These are phyloP conservation scores for Sarocladium oryzae DNA, from an alignment of 2,329 filamentous ascomycete species.

Conservation along the genomic window DNA sequence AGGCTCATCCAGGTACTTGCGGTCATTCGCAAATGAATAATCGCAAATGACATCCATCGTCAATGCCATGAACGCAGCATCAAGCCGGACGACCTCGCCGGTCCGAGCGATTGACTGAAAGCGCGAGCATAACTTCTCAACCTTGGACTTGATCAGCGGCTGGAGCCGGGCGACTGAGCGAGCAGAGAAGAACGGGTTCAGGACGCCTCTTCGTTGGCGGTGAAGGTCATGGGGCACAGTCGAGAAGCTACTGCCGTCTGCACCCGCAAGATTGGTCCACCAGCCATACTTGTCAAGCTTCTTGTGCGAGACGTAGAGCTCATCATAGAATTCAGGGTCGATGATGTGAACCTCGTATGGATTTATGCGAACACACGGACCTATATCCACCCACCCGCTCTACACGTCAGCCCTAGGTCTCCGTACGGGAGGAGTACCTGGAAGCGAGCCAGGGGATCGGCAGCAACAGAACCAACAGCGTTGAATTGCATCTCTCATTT, in stretches of 20 bases:
- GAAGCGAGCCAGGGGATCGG: too few species aligned
- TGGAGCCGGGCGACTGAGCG: constrained; percentile 10
- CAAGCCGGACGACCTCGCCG: constrained; percentile 14
- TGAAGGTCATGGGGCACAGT: constrained; percentile 16
- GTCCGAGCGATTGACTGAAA: neutral
- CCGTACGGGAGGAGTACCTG: too few species aligned
- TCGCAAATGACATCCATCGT: constrained; percentile 29
- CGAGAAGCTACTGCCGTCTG: constrained; percentile 9
- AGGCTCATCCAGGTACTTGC: constrained; percentile 23
- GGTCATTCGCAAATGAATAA: constrained; percentile 26
- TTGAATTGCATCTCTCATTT: too few species aligned
- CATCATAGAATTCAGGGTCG: constrained; percentile 20
- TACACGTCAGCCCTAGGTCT: neutral
- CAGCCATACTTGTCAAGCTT: neutral
- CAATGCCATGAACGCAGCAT: constrained; percentile 19
- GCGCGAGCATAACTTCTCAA: neutral
- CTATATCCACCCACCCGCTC: neutral
- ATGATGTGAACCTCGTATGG: constrained; percentile 19
- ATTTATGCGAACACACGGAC: constrained; percentile 9
- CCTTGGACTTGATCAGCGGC: neutral
- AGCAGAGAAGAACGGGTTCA: constrained; percentile 16
- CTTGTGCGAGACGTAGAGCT: constrained; percentile 13
- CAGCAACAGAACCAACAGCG: too few species aligned
- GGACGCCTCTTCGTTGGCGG: constrained; percentile 12
- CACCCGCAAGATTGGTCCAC: neutral